These are phyloP conservation scores for Ceraceosorus guamensis DNA, from an alignment of 1,284 basidiomycete genomes.

Conservation along the genomic window DNA sequence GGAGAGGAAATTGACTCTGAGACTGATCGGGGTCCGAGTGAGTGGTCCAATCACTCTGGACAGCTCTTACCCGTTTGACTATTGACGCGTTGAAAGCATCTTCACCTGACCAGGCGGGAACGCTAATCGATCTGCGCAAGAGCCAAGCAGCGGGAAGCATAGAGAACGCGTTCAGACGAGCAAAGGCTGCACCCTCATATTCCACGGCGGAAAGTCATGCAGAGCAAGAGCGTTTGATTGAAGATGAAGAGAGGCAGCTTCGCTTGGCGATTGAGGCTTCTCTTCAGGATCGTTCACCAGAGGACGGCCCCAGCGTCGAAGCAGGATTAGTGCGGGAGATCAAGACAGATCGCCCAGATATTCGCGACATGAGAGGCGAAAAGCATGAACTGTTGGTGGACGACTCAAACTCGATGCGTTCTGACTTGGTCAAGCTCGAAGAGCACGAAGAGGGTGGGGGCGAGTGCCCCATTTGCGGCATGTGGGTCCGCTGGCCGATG, in stretches of 20 bases:
- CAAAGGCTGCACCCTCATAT: not conserved
- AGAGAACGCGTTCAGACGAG: not conserved
- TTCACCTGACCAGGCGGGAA: not conserved
- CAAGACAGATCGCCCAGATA: too few relatives aligned
- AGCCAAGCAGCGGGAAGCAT: not conserved
- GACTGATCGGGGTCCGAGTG: constrained; percentile 38
- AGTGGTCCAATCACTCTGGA: constrained; percentile 18
- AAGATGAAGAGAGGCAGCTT: too few relatives aligned
- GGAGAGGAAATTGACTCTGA: constrained; percentile 17
- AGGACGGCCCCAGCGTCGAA: too few relatives aligned
- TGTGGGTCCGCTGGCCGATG: not conserved
- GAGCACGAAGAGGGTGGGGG: not conserved
- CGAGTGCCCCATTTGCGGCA: not conserved
- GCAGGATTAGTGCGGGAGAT: too few relatives aligned
- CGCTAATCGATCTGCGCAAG: not conserved
- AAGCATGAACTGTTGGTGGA: not conserved
- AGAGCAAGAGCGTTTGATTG: not conserved
- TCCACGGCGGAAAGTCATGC: not conserved
- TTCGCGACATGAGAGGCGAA: too few relatives aligned
- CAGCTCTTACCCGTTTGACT: too few relatives aligned
- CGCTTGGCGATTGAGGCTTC: too few relatives aligned
- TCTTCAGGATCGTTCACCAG: too few relatives aligned
- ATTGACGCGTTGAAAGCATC: too few relatives aligned
- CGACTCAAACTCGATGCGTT: not conserved
- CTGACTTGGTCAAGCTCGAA: not conserved